These are phyloP conservation scores for Cryptococcus deneoformans DNA, from an alignment of 1,284 basidiomycete genomes.

Conservation along the genomic window DNA sequence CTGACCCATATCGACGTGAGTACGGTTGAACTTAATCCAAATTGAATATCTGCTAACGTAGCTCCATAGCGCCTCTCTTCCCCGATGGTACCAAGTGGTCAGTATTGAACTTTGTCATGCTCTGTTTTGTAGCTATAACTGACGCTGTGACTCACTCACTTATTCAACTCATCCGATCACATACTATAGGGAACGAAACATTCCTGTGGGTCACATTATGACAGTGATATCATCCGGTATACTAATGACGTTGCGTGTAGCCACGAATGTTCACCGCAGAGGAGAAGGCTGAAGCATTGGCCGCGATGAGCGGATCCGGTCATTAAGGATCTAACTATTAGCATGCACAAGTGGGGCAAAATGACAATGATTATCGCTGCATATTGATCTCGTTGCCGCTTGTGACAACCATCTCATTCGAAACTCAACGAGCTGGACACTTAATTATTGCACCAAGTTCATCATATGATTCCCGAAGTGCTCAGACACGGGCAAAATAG, in stretches of 20 bases:
- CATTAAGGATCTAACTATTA: too few relatives aligned
- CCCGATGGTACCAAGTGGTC: constrained; percentile 88
- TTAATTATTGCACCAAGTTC: too few relatives aligned
- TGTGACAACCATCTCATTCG: too few relatives aligned
- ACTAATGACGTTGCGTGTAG: constrained; percentile 10
- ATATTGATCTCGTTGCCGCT: too few relatives aligned
- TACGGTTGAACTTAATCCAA: constrained; percentile 12
- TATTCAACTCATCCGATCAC: not conserved
- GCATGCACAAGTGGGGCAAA: too few relatives aligned
- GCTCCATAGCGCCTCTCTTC: constrained; percentile 61
- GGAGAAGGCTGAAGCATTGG: constrained; percentile 39
- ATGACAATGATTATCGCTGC: too few relatives aligned
- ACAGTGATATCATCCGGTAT: not conserved
- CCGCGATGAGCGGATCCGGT: not conserved
- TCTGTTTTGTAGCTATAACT: not conserved
- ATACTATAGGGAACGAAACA: constrained; percentile 49
- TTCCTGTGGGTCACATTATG: constrained; percentile 39
- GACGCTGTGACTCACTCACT: not conserved
- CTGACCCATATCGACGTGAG: constrained; percentile 88
- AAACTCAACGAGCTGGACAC: too few relatives aligned
- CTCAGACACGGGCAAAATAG: too few relatives aligned
- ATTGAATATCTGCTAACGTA: not conserved
- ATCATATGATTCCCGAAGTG: too few relatives aligned
- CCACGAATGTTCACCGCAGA: constrained; percentile 44
- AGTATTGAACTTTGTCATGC: constrained; percentile 28